phyloP scores from a whole-genome alignment of 192 early-diverging fungal genomes.

The Backusella macrospora region DNA sequence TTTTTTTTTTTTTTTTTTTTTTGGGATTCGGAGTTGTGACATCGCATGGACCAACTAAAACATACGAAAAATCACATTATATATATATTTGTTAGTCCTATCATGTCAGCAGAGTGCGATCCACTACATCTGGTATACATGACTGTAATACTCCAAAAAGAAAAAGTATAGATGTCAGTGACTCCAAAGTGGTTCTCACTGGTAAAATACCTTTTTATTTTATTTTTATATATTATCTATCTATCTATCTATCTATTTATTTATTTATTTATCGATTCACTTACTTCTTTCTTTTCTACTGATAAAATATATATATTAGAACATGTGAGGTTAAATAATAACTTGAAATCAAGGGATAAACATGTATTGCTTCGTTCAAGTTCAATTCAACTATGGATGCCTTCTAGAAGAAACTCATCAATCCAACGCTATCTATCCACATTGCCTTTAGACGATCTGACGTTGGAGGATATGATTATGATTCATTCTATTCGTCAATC shows the following conservation, averaged over 20 bases:
- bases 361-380: not conserved
- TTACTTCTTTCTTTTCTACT: no score
- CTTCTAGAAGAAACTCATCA: constrained; percentile 9
- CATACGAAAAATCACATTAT: not conserved
- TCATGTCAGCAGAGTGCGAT: constrained; percentile 7
- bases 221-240: no score
- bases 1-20: not conserved
- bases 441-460: not conserved
- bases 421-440: not conserved
- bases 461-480: constrained; percentile 12
- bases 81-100: not conserved
- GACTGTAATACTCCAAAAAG: not conserved
- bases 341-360: not conserved
- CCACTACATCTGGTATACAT: constrained; percentile 16
- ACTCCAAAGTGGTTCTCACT: constrained; percentile 6
- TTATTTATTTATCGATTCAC: no score
- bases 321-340: constrained; percentile 7
- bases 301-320: constrained; percentile 5
- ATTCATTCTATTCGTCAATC: constrained; percentile 1
- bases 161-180: constrained; percentile 8
- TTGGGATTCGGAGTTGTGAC: not conserved
- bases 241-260: not conserved
- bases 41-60: not conserved
- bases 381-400: constrained; percentile 4
- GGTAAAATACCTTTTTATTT: not conserved